Base-by-base conservation (phyloP, 1,139 yeast genomes). In the Saccharomycopsis hybrid region DNA sequence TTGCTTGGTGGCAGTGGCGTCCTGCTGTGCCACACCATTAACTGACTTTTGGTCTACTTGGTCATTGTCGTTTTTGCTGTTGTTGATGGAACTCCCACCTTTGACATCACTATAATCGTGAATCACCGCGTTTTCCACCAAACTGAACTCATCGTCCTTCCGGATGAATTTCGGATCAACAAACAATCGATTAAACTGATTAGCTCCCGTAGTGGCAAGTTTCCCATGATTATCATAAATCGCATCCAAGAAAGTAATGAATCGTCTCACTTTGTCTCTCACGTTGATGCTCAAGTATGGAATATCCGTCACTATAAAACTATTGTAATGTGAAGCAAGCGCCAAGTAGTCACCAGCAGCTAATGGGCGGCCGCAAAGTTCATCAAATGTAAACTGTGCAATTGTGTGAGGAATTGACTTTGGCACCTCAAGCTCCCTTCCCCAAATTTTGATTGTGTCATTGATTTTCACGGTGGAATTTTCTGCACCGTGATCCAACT, bases 271-370 rank as follows among this genome's bases (percentile, higher is more conserved):
- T 56, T 83, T 77, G 61, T 92, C 97, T 57, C 96, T 76, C 44
- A 80, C 85, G 55, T 83, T 76, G 29, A 85, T 74, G 24, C 95
- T 81, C 57, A 92, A 69, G 56, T 82, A 82, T 3, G 98, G 98
- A 44, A 92, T 89, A 62, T 90, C 97, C 0, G 97, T 89, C 41
- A 92, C 74, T 11, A 92, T 80, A 58, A 90, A 85, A 8, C 90
- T 77, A 51, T 79, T 78, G 69, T 82, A 92, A 29, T 80, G 71
- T n/a, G 77, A 74, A 3, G 97, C 95, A 56, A 92, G 68, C 35
- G 89, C 81, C 40, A 92, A 73, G 63, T 92, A 92, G 65, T 92
- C 98, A 8, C 97, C 97, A 0, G 98, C 97, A n/a, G 96, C 89
- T 56, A 87, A 68, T 7, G 95, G 92, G 53, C 74, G 70, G 1